Conservation (phyloP, 2,329 filamentous ascomycete genomes). For the Colletotrichum horii region DNA sequence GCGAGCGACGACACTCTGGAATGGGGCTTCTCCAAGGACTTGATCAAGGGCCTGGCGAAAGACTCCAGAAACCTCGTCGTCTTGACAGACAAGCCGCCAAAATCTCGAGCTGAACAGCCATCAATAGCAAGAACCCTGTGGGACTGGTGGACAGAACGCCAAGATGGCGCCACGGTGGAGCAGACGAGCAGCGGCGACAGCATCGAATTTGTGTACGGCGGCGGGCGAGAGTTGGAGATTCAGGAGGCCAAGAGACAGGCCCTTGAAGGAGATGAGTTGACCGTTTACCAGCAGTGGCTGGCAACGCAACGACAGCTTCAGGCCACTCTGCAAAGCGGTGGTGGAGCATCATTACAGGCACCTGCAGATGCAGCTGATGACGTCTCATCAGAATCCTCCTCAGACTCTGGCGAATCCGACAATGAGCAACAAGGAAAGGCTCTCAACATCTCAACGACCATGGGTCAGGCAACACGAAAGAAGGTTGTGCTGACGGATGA, state of each 20-base stretch:
- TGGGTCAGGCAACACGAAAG: slow-evolving; percentile 83
- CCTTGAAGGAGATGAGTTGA: slow-evolving; percentile 77
- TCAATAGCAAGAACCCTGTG: slow-evolving; percentile 79
- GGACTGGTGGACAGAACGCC: slow-evolving; percentile 76
- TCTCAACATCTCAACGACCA: slow-evolving; percentile 83
- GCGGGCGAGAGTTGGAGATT: slow-evolving; percentile 66
- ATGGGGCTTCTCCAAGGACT: slow-evolving; percentile 91
- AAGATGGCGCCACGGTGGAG: slow-evolving; percentile 67
- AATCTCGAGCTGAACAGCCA: slow-evolving; percentile 46
- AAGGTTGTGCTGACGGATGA: slow-evolving; percentile 88
- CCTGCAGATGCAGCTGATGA: slow-evolving; percentile 81
- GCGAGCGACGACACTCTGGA: slow-evolving; percentile 90
- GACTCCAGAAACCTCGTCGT: slow-evolving; percentile 85
- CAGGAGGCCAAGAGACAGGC: slow-evolving; percentile 66
- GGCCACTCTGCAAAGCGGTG: slow-evolving; percentile 75
- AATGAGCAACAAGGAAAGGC: slow-evolving; percentile 90
- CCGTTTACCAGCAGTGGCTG: slow-evolving; percentile 89
- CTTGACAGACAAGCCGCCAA: slow-evolving; percentile 75
- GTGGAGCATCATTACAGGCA: slow-evolving; percentile 70
- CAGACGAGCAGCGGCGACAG: slow-evolving; percentile 58
- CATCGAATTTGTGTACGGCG: slow-evolving; percentile 70
- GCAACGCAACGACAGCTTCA: slow-evolving; percentile 88
- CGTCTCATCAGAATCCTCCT: slow-evolving; percentile 83
- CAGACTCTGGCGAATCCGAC: slow-evolving; percentile 87
- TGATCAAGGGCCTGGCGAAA: slow-evolving; percentile 75